phyloP scores from a whole-genome alignment of 208 protist genomes.

The Herpetomonas tarakana region DNA sequence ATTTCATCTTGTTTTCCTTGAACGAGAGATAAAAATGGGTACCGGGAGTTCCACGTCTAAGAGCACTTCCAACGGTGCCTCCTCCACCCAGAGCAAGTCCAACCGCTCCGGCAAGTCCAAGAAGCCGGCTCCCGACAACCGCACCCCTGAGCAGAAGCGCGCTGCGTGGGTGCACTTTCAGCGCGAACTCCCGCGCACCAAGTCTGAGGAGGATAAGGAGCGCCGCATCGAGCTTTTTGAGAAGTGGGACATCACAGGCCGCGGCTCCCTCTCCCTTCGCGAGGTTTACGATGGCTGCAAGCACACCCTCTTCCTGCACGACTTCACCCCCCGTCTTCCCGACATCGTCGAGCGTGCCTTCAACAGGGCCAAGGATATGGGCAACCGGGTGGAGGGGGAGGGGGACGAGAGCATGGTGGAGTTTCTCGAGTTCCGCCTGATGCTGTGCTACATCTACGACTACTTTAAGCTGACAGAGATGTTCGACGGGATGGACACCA shows the following conservation, averaged over 20 bases:
- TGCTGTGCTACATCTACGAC: slow-evolving; percentile 73
- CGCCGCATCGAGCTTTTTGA: slow-evolving; percentile 41
- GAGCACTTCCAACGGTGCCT: background rate
- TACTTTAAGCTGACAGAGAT: slow-evolving; percentile 71
- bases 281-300: slow-evolving; percentile 42
- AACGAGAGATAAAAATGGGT: slow-evolving; percentile 50
- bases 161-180: slow-evolving; percentile 8
- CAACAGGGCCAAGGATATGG: slow-evolving; percentile 36
- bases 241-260: slow-evolving; percentile 50
- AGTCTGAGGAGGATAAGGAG: slow-evolving; percentile 26
- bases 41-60: background rate
- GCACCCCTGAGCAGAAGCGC: background rate
- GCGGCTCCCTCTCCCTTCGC: slow-evolving; percentile 36
- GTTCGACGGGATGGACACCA: slow-evolving; percentile 81
- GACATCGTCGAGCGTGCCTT: slow-evolving; percentile 59
- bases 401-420: slow-evolving; percentile 49
- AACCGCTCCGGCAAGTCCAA: background rate
- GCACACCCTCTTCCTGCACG: slow-evolving; percentile 17
- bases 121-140: background rate
- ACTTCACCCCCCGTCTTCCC: slow-evolving; percentile 26
- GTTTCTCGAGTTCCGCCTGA: slow-evolving; percentile 75
- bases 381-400: slow-evolving; percentile 17
- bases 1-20: no score
- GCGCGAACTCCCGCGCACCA: slow-evolving; percentile 19
- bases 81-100: background rate